These are phyloP conservation scores for Crucibulum laeve DNA, from an alignment of 768 basidiomycete species.

Conservation along the genomic window DNA sequence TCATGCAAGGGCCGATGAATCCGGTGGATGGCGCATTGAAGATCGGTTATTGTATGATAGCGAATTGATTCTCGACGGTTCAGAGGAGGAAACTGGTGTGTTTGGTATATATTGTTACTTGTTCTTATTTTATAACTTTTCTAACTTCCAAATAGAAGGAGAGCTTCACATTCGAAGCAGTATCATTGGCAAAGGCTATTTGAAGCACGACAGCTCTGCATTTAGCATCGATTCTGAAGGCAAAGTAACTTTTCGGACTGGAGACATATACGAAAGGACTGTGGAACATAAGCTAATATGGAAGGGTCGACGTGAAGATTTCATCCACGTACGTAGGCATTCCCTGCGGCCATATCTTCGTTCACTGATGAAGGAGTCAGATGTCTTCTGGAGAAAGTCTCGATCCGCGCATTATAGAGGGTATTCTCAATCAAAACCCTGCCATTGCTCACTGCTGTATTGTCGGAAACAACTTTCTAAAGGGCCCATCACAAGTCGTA, in stretches of 20 bases:
- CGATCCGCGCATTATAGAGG: slow-evolving; percentile 27
- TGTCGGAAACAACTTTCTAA: slow-evolving; percentile 29
- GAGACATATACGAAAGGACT: slow-evolving; percentile 23
- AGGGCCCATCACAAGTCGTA: slow-evolving; percentile 20
- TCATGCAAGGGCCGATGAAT: slow-evolving; percentile 16
- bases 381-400: slow-evolving; percentile 28
- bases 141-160: slow-evolving; percentile 13
- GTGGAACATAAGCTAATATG: slow-evolving; percentile 18
- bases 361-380: slow-evolving; percentile 11
- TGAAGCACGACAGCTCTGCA: slow-evolving; percentile 18
- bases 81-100: slow-evolving; percentile 12
- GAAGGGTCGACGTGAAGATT: slow-evolving; percentile 30
- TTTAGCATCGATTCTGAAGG: slow-evolving; percentile 22
- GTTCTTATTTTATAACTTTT: slow-evolving; percentile 1
- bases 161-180: slow-evolving; percentile 25
- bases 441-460: slow-evolving; percentile 21
- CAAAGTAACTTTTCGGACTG: slow-evolving; percentile 23
- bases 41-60: slow-evolving; percentile 21
- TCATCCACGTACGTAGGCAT: slow-evolving; percentile 18
- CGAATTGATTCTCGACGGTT: slow-evolving; percentile 17
- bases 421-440: slow-evolving; percentile 17
- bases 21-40: slow-evolving; percentile 15
- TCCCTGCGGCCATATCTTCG: not conserved
- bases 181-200: slow-evolving; percentile 22
- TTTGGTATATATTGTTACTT: slow-evolving; percentile 14